phyloP scores from a whole-genome alignment of 2,329 filamentous ascomycete genomes.

The Trichoderma citrinoviride region DNA sequence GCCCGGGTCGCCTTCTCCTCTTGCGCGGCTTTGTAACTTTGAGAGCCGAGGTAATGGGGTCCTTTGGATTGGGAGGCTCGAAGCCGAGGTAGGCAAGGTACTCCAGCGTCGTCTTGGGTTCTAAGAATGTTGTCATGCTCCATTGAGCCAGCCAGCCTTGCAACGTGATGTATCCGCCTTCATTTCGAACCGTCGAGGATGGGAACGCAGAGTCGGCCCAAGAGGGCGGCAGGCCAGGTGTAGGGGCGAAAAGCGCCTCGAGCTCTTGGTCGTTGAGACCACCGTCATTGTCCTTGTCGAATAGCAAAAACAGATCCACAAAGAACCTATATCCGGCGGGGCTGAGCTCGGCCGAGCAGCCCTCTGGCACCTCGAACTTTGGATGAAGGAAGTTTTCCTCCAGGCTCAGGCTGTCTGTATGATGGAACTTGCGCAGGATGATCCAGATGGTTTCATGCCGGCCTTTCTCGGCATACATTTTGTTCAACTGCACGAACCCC shows the following conservation, averaged over 20 bases:
- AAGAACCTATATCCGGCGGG: conserved; percentile 96
- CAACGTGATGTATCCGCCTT: conserved; percentile 90
- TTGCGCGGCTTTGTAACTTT: conserved; percentile 93
- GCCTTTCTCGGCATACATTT: conserved; percentile 94
- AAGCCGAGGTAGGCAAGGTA: conserved; percentile 97
- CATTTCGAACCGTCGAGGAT: conserved; percentile 89
- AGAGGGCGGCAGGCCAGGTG: conserved; percentile 79
- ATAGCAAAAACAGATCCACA: conserved; percentile 90
- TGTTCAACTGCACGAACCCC: conserved; percentile 88
- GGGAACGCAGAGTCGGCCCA: conserved; percentile 91
- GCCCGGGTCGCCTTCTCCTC: conserved; percentile 72
- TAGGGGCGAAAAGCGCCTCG: conserved; percentile 83
- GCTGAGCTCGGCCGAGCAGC: conserved; percentile 88
- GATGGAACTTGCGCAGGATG: conserved; percentile 90
- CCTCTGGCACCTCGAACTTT: conserved; percentile 90
- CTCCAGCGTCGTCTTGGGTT: conserved; percentile 90
- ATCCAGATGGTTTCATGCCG: conserved; percentile 99
- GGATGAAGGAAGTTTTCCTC: conserved; percentile 90
- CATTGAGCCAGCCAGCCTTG: conserved; percentile 98
- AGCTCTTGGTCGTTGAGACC: conserved; percentile 85
- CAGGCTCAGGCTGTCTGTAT: conserved; percentile 90
- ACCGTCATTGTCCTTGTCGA: conserved; percentile 96
- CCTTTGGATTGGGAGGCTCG: conserved; percentile 73
- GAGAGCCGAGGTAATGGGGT: conserved; percentile 75
- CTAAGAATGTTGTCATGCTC: conserved; percentile 99